These are phyloP conservation scores for Grifola frondosa DNA, from an alignment of 1,284 basidiomycete genomes.

Conservation along the genomic window DNA sequence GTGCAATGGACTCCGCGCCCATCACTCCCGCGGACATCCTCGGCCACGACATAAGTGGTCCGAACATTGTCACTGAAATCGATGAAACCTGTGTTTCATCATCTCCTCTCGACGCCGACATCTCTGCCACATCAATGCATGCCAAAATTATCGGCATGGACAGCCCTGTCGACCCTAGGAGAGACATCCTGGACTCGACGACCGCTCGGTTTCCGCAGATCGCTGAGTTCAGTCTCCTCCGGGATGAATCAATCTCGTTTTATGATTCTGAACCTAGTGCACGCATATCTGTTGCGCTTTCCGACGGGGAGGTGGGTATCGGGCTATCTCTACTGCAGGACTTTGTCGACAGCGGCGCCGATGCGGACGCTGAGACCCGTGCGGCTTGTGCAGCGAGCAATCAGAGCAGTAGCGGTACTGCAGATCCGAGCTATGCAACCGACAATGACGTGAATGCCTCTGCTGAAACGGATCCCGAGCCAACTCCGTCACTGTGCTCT, in stretches of 20 bases:
- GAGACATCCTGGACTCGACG: slow-evolving; percentile 8
- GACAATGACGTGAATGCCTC: too few relatives aligned
- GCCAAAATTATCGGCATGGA: slow-evolving; percentile 14
- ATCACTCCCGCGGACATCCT: slow-evolving; percentile 23
- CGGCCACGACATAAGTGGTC: slow-evolving; percentile 13
- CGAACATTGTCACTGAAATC: too few relatives aligned
- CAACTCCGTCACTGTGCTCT: slow-evolving; percentile 7
- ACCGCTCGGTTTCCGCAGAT: slow-evolving; percentile 6
- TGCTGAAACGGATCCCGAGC: too few relatives aligned
- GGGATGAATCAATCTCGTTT: slow-evolving; percentile 19
- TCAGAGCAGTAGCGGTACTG: background rate
- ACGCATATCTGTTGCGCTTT: slow-evolving; percentile 35
- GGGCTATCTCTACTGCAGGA: slow-evolving; percentile 65
- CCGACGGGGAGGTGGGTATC: slow-evolving; percentile 64
- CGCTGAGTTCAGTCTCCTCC: slow-evolving; percentile 2
- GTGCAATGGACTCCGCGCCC: slow-evolving; percentile 23
- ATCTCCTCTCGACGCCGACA: too few relatives aligned
- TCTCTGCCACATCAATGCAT: slow-evolving; percentile 8
- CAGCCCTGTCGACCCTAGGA: slow-evolving; percentile 13
- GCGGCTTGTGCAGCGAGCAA: slow-evolving; percentile 5
- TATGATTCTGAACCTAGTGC: slow-evolving; percentile 25
- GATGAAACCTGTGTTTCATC: too few relatives aligned
- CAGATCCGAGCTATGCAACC: slow-evolving; percentile 2
- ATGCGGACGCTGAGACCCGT: too few relatives aligned
- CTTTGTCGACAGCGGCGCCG: slow-evolving; percentile 36